Conservation (phyloP, 768 basidiomycete genomes). For the Termitomyces sp. region DNA sequence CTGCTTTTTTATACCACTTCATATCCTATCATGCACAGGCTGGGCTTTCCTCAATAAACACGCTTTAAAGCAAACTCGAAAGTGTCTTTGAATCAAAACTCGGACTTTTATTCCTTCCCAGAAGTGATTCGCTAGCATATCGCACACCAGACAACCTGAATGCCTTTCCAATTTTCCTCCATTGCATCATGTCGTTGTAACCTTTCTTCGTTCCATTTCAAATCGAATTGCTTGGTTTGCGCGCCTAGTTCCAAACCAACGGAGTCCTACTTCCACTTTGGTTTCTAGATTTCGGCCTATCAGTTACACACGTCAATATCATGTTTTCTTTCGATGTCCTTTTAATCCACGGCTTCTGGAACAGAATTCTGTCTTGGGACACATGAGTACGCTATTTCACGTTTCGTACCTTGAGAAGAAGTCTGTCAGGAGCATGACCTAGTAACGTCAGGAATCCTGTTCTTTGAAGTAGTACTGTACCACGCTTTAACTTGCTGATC, state of each 20-base stretch:
- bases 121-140: not conserved
- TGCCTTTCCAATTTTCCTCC: not conserved
- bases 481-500: not conserved
- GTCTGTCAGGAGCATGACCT: not conserved
- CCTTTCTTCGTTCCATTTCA: not conserved
- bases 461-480: not conserved
- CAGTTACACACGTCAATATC: not conserved
- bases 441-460: no score
- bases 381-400: not conserved
- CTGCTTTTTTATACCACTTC: conserved; percentile 32
- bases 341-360: not conserved
- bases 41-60: not conserved
- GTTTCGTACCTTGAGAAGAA: not conserved
- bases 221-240: not conserved
- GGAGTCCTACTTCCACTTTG: not conserved
- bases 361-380: not conserved
- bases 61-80: not conserved
- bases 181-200: not conserved
- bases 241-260: not conserved
- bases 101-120: no score
- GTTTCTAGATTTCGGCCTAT: not conserved
- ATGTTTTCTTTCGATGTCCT: not conserved
- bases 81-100: not conserved
- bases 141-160: not conserved
- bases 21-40: conserved; percentile 6